A percentile compares a stretch with the other conserved stretches of the same genome.
phyloP scores from a whole-genome alignment of 371 early-diverging fungal genomes.

The Apophysomyces trapeziformis region DNA sequence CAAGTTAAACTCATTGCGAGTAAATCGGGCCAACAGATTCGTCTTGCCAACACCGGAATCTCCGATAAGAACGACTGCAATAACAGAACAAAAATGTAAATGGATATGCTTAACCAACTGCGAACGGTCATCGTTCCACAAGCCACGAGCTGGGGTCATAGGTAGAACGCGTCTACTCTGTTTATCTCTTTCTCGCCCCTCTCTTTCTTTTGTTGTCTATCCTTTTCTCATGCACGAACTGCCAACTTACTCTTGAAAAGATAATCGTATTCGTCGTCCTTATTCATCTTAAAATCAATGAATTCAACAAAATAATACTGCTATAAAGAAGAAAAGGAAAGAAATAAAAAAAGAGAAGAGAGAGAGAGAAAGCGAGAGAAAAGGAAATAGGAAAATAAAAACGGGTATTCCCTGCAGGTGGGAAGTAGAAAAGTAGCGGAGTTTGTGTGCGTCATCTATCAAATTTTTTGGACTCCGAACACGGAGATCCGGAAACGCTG shows the following conservation, averaged over 20 bases:
- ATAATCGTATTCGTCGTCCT: constrained; percentile 41
- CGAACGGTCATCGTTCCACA: constrained; percentile 47
- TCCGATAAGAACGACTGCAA: constrained; percentile 97
- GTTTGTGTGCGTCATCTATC: constrained; percentile 3
- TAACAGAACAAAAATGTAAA: constrained; percentile 13
- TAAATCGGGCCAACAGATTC: constrained; percentile 97
- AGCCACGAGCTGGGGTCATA: constrained; percentile 28
- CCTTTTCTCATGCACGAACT: neutral
- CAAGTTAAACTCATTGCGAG: constrained; percentile 96
- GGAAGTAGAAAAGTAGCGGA: neutral
- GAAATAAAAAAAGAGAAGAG: constrained; percentile 18
- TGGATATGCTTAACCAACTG: no score
- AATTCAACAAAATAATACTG: no score
- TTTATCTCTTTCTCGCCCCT: constrained; percentile 4
- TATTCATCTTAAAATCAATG: constrained; percentile 19
- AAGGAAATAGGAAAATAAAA: no score
- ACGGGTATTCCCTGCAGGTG: neutral
- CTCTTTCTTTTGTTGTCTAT: no score
- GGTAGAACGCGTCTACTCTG: neutral
- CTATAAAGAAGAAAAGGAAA: neutral
- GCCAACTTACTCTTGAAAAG: constrained; percentile 29
- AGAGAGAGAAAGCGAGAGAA: neutral
- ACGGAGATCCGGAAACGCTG: neutral
- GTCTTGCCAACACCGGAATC: constrained; percentile 99
- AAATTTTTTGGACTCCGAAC: neutral